Percentiles rank a stretch among this genome's conserved stretches.
Evolutionary conservation across 768 basidiomycete genomes (phyloP).

Genomic region (Serendipita vermifera): DNA sequence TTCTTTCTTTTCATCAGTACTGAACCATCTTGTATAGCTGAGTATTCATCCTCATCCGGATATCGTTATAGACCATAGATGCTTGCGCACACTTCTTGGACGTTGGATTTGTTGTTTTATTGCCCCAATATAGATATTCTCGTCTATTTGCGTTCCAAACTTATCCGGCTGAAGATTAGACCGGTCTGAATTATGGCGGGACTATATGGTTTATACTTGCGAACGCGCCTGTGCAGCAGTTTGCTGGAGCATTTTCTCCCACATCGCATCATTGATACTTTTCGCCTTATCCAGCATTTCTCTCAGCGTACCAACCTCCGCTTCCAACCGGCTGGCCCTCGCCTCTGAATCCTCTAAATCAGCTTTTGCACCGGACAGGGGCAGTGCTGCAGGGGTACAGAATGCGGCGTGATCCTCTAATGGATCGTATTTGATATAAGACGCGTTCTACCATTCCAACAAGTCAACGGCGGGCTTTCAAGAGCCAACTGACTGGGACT

Average conservation of each 20-base stretch:
- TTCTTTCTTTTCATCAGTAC: no score
- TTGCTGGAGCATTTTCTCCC: slow-evolving; percentile 69
- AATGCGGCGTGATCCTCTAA: slow-evolving; percentile 24
- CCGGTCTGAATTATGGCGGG: no score
- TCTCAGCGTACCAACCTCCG: slow-evolving; percentile 51
- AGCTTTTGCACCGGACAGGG: slow-evolving; percentile 16
- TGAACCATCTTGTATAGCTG: no score
- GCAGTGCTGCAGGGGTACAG: slow-evolving; percentile 10
- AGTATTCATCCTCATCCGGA: no score
- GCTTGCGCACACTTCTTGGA: no score
- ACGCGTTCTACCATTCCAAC: not conserved
- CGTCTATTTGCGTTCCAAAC: no score
- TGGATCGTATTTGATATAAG: slow-evolving; percentile 16
- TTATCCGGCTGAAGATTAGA: no score
- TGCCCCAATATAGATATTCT: no score
- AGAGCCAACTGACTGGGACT: slow-evolving; percentile 11
- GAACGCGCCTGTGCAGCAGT: slow-evolving; percentile 24
- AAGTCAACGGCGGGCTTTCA: not conserved
- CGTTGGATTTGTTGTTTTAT: no score
- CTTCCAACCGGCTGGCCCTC: slow-evolving; percentile 54
- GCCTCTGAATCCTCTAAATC: slow-evolving; percentile 34
- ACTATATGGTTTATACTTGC: no score
- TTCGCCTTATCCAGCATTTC: slow-evolving; percentile 72
- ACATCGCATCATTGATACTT: slow-evolving; percentile 87
- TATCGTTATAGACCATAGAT: no score